Base-by-base conservation (phyloP, 805 yeast species). In the Tetrapisispora pingtungensis region DNA sequence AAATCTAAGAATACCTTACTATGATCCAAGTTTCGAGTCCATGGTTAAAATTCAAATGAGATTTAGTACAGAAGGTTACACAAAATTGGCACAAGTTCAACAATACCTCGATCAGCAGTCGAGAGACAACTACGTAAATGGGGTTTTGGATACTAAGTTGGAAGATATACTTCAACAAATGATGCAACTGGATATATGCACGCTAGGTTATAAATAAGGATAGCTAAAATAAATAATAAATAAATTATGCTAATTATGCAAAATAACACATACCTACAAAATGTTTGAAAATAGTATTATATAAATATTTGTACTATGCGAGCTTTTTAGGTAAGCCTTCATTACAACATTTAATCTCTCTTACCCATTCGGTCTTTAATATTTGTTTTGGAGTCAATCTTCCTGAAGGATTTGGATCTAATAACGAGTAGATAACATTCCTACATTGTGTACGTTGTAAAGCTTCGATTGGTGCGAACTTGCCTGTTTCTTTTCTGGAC, bases 301-400 rank as follows among this genome's bases (percentile, higher is more conserved):
- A 8, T 20, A n/a, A n/a, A n/a, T n/a, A n/a, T 13, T 20, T 36
- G 27, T 24, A 15, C n/a, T 36, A 36, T 24, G 39, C 31, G 10
- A 36, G 39, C 27, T 42, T 36, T 18, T 33, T 27, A 15, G 56
- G 49, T 44, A 47, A 55, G 13, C 84, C 89, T 20, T 84, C 83
- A 31, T 74, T 78, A 61, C 96, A 88, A 24, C 85, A 80, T 46
- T 68, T 73, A 49, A 90, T 88, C 59, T 86, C 94, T 47, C 97
- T 70, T 0, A 95, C 95, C 97, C 97, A 90, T 64, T 93, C 97
- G 61, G 93, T 81, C 58, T 84, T 88, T 59, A 93, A 69, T 24
- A 89, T 78, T 65, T 90, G 97, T 54, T 78, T 77, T 13, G 94
- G 94, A 22, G 84, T 89, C 51, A 93, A 84, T 60, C 97, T 74